Conservation (phyloP, 495 filamentous ascomycete species). For the Tuber umbilicatum region DNA sequence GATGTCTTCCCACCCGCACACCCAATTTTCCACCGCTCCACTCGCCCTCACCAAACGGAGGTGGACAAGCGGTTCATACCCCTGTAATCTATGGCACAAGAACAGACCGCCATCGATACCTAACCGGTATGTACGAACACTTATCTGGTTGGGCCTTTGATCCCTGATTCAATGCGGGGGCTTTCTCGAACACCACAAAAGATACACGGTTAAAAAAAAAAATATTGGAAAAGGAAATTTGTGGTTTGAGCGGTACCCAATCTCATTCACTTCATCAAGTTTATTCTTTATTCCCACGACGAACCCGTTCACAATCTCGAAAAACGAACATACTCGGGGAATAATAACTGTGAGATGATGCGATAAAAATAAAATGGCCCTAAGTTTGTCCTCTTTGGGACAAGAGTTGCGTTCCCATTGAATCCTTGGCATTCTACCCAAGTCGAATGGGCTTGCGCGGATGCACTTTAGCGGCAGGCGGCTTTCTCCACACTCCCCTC, state of each 20-base stretch:
- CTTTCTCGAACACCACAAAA: slow-evolving; percentile 12
- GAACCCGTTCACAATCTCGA: slow-evolving; percentile 13
- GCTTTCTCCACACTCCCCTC: slow-evolving; percentile 23
- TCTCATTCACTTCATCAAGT: not conserved
- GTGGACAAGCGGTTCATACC: slow-evolving; percentile 24
- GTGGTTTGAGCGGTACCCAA: not conserved
- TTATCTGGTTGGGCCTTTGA: slow-evolving; percentile 8
- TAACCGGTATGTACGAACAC: slow-evolving; percentile 27
- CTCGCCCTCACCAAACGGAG: slow-evolving; percentile 9
- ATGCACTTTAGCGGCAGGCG: slow-evolving; percentile 28
- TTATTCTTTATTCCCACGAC: not conserved
- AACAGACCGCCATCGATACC: slow-evolving; percentile 30
- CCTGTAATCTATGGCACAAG: slow-evolving; percentile 36
- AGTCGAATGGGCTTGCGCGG: slow-evolving; percentile 22
- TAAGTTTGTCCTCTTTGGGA: slow-evolving; percentile 21
- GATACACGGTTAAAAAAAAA: not conserved
- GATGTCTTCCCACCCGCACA: slow-evolving; percentile 31
- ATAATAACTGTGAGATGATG: slow-evolving; percentile 12
- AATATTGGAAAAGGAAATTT: slow-evolving; percentile 7
- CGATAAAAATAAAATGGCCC: slow-evolving; percentile 26
- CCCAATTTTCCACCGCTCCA: slow-evolving; percentile 33
- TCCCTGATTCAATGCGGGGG: not conserved
- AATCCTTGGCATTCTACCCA: slow-evolving; percentile 23
- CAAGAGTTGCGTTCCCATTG: slow-evolving; percentile 12
- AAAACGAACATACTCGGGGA: slow-evolving; percentile 18